phyloP scores from a whole-genome alignment of 192 early-diverging fungal genomes.

The Powellomyces hirtus region DNA sequence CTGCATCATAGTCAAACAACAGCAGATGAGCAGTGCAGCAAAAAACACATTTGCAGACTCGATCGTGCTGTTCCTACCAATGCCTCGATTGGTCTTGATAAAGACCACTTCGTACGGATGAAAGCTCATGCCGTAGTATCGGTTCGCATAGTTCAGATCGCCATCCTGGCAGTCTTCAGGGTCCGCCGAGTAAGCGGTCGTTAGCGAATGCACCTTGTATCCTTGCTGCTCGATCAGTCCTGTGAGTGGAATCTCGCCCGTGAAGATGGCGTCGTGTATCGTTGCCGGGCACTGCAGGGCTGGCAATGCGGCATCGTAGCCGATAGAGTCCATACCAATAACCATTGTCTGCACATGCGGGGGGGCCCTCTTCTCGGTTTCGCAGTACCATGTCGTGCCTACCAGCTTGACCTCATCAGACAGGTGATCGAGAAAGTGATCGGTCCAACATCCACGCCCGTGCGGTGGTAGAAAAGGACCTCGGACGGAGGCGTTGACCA shows the following conservation, averaged over 20 bases:
- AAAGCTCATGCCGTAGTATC: not conserved
- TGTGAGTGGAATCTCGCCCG: not conserved
- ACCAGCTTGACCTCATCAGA: not conserved
- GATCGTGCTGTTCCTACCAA: too few species aligned
- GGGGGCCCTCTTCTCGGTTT: not conserved
- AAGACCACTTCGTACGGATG: conserved; percentile 5
- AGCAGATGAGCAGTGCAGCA: not conserved
- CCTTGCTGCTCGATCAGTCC: not conserved
- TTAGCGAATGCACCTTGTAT: not conserved
- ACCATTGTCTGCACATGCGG: not conserved
- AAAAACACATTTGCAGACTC: too few species aligned
- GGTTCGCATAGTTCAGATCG: not conserved
- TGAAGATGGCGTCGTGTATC: not conserved
- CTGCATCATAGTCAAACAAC: too few species aligned
- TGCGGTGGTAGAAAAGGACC: not conserved
- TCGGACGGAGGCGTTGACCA: conserved; percentile 15
- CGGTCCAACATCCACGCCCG: not conserved
- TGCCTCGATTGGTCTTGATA: not conserved
- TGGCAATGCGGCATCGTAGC: not conserved
- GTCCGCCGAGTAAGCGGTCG: not conserved
- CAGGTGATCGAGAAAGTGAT: not conserved
- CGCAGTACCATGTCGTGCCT: conserved; percentile 6
- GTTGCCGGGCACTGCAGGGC: not conserved
- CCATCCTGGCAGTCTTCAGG: not conserved
- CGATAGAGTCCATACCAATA: not conserved